Evolutionary conservation across 345 rosid genomes (phyloP), one percentile per base, ranked within the genome.

Genomic region (Gossypium australe): DNA sequence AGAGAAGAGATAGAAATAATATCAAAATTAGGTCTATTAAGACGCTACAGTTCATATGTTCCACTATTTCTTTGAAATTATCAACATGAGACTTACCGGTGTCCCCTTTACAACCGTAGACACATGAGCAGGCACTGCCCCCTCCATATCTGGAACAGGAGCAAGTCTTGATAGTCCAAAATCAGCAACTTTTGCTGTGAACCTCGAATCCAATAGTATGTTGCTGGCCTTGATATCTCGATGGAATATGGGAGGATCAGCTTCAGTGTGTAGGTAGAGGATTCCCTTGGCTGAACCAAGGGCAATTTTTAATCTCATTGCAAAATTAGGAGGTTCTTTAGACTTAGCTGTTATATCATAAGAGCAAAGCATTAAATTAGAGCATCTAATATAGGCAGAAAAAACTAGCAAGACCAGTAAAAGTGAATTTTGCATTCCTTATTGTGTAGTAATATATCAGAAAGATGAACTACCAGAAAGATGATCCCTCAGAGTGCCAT

Each of bases 161-260:
- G 99, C 99, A 11, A 95, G 94, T 78, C 89, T 84, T 11, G 97
- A 95, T 59, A 95, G 90, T 69, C 99, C 97, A 79, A 95, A 95
- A 84, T 95, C 98, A 45, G 99, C 97, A 74, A 95, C 99, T 79
- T 93, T 93, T n/a, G 98, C 96, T 34, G 75, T 86, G 79, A 82
- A 89, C 77, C 76, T 90, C 8, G 89, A 68, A 81, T 93, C 97
- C 73, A 95, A 71, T 67, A 93, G 75, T 76, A 95, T 91, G 85
- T 93, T 95, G 85, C 89, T 93, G 60, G 99, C 97, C 82, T 95
- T 93, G 80, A 95, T 91, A 83, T 95, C 99, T 7, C 97, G 87
- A 78, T 95, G 96, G 76, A 91, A 93, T 74, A 95, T 86, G 14
- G 99, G 98, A 70, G 99, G 99, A 75, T 95, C 77, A 27, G 98